phyloP scores from a whole-genome alignment of 257 asterid species.

The Solanum ahanhuiri region DNA sequence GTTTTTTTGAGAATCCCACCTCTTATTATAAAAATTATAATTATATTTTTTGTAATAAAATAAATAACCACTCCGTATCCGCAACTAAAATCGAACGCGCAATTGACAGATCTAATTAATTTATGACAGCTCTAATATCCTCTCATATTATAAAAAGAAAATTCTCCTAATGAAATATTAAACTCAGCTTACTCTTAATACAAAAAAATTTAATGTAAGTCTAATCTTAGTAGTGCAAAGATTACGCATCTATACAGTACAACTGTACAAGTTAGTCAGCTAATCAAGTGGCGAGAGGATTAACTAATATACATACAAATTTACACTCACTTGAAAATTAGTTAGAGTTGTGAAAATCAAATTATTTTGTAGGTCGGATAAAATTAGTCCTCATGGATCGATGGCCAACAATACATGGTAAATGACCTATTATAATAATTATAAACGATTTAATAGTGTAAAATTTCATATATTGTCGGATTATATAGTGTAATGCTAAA shows the following conservation, averaged over 20 bases:
- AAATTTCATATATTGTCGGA: accelerated
- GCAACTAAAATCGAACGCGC: not conserved
- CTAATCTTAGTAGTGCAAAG: not conserved
- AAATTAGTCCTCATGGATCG: not conserved
- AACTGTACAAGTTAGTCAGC: not conserved
- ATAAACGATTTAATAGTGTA: not conserved
- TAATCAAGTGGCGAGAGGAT: not conserved
- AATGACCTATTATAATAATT: not conserved
- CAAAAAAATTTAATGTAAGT: not conserved
- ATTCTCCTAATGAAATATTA: not conserved
- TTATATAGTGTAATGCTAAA: not conserved
- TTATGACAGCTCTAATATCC: not conserved
- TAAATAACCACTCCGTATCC: not conserved
- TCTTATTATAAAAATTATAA: not conserved
- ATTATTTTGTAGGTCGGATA: not conserved
- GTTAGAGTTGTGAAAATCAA: not conserved
- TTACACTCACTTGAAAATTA: not conserved
- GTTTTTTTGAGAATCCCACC: not conserved
- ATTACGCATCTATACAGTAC: not conserved
- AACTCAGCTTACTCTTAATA: not conserved
- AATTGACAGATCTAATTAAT: not conserved
- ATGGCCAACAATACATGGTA: not conserved
- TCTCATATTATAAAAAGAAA: not conserved
- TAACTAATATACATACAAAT: not conserved
- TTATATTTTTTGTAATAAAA: not conserved